Base-by-base conservation (phyloP, 352 stramenopile species). In the Pythium utonaiense region DNA sequence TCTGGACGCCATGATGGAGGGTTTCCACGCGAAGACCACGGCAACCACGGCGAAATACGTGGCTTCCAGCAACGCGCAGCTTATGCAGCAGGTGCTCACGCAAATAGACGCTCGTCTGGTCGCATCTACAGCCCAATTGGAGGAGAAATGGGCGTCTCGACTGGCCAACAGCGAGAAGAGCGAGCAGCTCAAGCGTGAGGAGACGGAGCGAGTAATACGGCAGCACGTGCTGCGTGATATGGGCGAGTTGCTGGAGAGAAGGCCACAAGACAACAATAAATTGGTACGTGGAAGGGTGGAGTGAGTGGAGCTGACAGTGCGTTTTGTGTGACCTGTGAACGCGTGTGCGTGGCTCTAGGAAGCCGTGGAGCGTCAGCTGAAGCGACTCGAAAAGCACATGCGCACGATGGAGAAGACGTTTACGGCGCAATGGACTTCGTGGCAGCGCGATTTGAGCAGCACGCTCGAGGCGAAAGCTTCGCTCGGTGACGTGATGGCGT, bases 351-450 rank as follows among this genome's bases (percentile, higher is more conserved):
- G 17, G 2, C 2, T 13, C 4, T 52, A 60, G 59, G 59, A 58
- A 6, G 14, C 24, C 5, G 12, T 66, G 33, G 60, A 50, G 6
- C 33, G 51, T 36, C 42, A 54, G 40, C 16, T 67, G 36, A 57
- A 62, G 36, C 53, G 53, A 27, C 36, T 67, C 10, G 60, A 67
- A n/a, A 61, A 54, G 53, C 25, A 62, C 14, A 21, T 54, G 5
- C 44, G 27, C 10, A 21, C n/a, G 0, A 41, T 53, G 19, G 60
- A 67, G 13, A 45, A 44, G 25, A 4, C 52, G 10, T 53, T 62
- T 9, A 42, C 28, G 5, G 14, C 24, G 14, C 53, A 62, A 30
- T 67, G 52, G 44, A 30, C 14, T 12, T 2, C 5, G 16, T 67
- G 45, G 53, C 53, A 25, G 14, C 51, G 36, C 3, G 45, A 67